Evolutionary conservation across 2,329 filamentous ascomycete species (phyloP), one percentile per base, ranked within the genome.

Genomic region (Cadophora malorum): DNA sequence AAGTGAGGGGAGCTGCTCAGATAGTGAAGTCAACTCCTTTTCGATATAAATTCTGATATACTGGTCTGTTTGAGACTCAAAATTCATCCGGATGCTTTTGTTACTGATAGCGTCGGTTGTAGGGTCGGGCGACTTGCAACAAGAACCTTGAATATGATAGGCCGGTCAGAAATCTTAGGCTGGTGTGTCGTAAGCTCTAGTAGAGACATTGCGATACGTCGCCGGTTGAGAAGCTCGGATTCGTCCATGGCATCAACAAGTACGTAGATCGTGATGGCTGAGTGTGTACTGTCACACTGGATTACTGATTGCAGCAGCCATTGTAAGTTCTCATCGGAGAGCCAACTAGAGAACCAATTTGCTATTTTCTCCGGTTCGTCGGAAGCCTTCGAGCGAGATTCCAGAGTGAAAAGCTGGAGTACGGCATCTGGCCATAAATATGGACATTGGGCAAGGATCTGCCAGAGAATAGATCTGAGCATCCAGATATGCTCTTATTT

Each of bases 191-290:
- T 28, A 28, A 53, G 50, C 9, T 28, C 23, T 21, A 28, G 10
- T 28, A 53, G 10, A 1, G 50, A 53, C 23, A 19, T 53, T 16
- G 50, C 50, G 16, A 53, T 53, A 10, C 16, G 28, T 21, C 50
- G 50, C 10, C 50, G 23, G 16, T 53, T 53, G 3, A 28, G 10
- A 25, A 28, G 4, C 23, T 53, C 50, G 23, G 50, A 53, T 28
- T 53, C 50, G 50, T 53, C 50, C 50, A 53, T 53, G 23, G 50
- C 50, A 31, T 53, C 50, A 1, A 53, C 50, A 28, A 53, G 50
- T 23, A 53, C 50, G 28, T 28, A 53, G 9, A 53, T 53, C 14
- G 50, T 53, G 50, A 53, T 53, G 10, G 9, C 10, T 9, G 50
- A 28, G 2, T 4, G 49, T 10, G 21, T 7, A 5, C 16, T 12